Evolutionary conservation across 306 rosid genomes (phyloP).

Genomic region (Pueraria montana): DNA sequence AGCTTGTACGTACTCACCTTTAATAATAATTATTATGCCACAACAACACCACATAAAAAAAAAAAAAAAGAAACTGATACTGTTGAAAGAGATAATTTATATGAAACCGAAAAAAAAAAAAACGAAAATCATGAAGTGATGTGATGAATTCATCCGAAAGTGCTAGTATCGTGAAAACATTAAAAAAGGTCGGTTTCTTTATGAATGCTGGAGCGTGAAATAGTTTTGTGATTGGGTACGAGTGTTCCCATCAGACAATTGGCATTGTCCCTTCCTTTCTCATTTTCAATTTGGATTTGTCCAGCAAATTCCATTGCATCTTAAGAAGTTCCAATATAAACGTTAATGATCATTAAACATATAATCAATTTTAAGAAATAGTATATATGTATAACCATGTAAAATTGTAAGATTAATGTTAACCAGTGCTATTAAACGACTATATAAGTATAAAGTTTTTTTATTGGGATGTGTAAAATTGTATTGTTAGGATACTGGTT

Average conservation of each 20-base stretch:
- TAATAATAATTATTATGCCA: not conserved
- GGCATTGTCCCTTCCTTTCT: not conserved
- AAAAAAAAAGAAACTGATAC: not conserved
- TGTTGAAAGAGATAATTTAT: not conserved
- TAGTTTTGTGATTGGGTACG: not conserved
- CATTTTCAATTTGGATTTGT: constrained; percentile 1
- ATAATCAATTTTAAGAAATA: too few relatives aligned
- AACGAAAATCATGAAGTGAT: not conserved
- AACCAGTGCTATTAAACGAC: too few relatives aligned
- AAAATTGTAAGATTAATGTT: too few relatives aligned
- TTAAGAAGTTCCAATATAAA: not conserved
- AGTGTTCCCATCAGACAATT: not conserved
- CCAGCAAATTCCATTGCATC: not conserved
- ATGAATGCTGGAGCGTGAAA: not conserved
- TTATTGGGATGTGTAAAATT: too few relatives aligned
- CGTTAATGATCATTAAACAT: not conserved
- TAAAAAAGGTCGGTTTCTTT: constrained; percentile 1
- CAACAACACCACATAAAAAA: too few relatives aligned
- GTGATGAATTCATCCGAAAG: not conserved
- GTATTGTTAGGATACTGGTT: too few relatives aligned
- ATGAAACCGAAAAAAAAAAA: not conserved
- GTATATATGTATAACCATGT: too few relatives aligned
- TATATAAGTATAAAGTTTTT: too few relatives aligned
- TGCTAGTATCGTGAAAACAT: not conserved
- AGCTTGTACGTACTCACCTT: not conserved